Evolutionary conservation across 2,329 filamentous ascomycete species (phyloP).

Genomic region (Ophiostoma perfectum): DNA sequence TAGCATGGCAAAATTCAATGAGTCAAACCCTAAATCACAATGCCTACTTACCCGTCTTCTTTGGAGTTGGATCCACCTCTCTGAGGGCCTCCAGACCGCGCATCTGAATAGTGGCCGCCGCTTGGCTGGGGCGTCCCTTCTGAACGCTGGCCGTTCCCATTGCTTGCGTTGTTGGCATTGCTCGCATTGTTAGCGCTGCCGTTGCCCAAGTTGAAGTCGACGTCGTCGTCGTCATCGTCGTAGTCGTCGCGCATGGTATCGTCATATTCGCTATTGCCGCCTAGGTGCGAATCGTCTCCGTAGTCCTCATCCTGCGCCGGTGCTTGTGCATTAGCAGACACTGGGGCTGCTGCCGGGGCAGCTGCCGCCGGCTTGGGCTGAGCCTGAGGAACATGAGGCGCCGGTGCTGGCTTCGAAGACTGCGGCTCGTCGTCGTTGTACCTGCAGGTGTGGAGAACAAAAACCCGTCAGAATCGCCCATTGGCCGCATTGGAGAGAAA

Average conservation of each 20-base stretch:
- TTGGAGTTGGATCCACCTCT: constrained; percentile 63
- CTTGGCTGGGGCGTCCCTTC: constrained; percentile 33
- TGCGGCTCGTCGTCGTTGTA: constrained; percentile 58
- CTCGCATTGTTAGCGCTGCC: constrained; percentile 28
- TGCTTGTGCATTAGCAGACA: constrained; percentile 24
- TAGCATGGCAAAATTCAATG: not conserved
- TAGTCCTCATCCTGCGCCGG: constrained; percentile 11
- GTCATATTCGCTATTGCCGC: constrained; percentile 25
- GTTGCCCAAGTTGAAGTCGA: constrained; percentile 50
- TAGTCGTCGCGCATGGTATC: constrained; percentile 34
- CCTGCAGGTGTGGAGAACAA: constrained; percentile 34
- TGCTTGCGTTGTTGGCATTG: constrained; percentile 20
- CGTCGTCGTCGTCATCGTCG: constrained; percentile 49
- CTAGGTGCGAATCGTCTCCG: not conserved
- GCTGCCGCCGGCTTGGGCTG: constrained; percentile 19
- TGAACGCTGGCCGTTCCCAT: constrained; percentile 26
- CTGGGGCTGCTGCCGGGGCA: constrained; percentile 21
- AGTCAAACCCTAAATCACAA: constrained; percentile 15
- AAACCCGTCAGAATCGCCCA: not conserved
- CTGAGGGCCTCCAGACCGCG: constrained; percentile 23
- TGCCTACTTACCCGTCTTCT: constrained; percentile 76
- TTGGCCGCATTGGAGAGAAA: constrained; percentile 2
- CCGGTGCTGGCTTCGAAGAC: constrained; percentile 29
- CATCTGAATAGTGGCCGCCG: constrained; percentile 3
- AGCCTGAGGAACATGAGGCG: constrained; percentile 17